Conservation (phyloP, 345 rosid genomes). For the Stellera chamaejasme region DNA sequence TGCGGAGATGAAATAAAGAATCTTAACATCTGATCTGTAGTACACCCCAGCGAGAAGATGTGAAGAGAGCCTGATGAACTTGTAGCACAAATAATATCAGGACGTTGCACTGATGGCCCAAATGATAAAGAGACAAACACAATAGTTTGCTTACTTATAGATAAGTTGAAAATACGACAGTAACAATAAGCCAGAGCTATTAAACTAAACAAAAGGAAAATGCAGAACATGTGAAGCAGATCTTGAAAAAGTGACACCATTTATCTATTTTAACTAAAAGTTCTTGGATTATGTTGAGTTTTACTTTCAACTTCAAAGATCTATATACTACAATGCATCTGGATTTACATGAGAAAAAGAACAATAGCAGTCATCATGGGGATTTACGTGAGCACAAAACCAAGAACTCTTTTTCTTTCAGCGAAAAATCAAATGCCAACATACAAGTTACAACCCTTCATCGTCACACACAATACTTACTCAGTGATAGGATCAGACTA, state of each 20-base stretch:
- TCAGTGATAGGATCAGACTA: neutral
- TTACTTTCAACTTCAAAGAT: no score
- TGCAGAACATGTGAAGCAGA: no score
- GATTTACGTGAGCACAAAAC: no score
- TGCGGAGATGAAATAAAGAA: no score
- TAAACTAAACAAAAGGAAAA: no score
- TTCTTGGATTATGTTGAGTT: no score
- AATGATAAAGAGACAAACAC: slow-evolving; percentile 46
- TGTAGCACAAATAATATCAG: slow-evolving; percentile 70
- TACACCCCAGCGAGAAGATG: slow-evolving; percentile 53
- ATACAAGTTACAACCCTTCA: neutral
- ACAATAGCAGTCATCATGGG: no score
- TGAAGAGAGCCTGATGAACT: slow-evolving; percentile 90
- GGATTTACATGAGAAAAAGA: no score
- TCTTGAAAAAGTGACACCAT: no score
- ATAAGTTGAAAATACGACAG: neutral
- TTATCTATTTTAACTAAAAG: no score
- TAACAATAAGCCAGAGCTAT: no score
- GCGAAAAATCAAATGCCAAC: slow-evolving; percentile 31
- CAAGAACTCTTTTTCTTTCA: slow-evolving; percentile 35
- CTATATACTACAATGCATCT: no score
- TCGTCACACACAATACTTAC: neutral
- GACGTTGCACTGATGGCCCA: slow-evolving; percentile 63
- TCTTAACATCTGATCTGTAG: slow-evolving; percentile 61
- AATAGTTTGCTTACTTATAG: slow-evolving; percentile 10